Evolutionary conservation across 2,329 filamentous ascomycete genomes (phyloP), one percentile per base, ranked within the genome.

Genomic region (Exophiala aquamarina): DNA sequence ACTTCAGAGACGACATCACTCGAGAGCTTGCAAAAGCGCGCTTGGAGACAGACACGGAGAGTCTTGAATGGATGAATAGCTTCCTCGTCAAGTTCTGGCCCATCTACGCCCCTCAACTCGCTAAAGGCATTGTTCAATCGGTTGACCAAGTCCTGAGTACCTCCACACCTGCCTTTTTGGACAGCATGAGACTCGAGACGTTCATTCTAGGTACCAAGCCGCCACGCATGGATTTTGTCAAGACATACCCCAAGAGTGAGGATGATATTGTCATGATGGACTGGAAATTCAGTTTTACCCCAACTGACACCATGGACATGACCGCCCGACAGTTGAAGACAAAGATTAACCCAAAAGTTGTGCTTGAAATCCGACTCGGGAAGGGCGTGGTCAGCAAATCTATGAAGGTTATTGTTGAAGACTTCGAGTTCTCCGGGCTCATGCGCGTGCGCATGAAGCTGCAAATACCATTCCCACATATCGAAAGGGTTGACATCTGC

Each of bases 11-110:
- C 70, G 93, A 98, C 63, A 81, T 98, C 58, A 86, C 85, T 50
- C 85, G 93, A 44, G 91, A 96, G 67, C 78, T 96, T 76, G 84
- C 86, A 10, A 87, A 96, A 69, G 86, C 85, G 68, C 87, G 80
- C 61, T 75, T 98, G 44, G 93, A 97, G 60, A 93, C 84, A 7
- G 93, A 98, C 59, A 83, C 83, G 19, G 93, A 98, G 70, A 93
- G 87, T 47, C 75, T 98, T 39, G 93, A 98, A 68, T 98, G 93
- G 93, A 97, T 98, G 68, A 98, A 98, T 76, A 95, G 89, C 60
- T 98, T 98, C 72, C 67, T 98, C 60, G 83, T 94, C 71, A 98
- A 98, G 67, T 98, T 98, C 73, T 98, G 93, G 93, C 93, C 93
- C 53, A 98, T 98, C 62, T 97, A 95, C 66, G 89, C 93, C 45